Evolutionary conservation across 2,329 filamentous ascomycete species (phyloP).

Genomic region (Nigrospora sphaerica): DNA sequence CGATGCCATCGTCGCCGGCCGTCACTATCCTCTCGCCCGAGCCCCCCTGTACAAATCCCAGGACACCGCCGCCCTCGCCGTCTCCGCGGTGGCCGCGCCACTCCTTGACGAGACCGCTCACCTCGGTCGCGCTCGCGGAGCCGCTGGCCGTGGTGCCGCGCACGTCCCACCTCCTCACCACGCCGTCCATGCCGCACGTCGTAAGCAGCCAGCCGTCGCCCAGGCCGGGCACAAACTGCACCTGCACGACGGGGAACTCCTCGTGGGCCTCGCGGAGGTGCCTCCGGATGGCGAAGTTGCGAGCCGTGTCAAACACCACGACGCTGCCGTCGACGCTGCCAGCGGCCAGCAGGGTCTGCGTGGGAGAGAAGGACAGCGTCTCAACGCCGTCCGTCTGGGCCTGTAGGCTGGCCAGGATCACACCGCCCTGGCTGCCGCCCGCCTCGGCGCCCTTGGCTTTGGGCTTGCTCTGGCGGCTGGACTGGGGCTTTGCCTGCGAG

Average conservation of each 20-base stretch:
- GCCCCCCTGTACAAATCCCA: slow-evolving; percentile 83
- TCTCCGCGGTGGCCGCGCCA: slow-evolving; percentile 86
- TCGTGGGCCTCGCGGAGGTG: slow-evolving; percentile 79
- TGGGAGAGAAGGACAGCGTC: slow-evolving; percentile 28
- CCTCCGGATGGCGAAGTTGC: slow-evolving; percentile 79
- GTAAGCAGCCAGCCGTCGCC: slow-evolving; percentile 65
- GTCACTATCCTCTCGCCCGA: slow-evolving; percentile 72
- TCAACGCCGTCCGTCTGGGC: slow-evolving; percentile 51
- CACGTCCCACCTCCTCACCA: slow-evolving; percentile 81
- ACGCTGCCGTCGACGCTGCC: slow-evolving; percentile 72
- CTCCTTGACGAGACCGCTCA: slow-evolving; percentile 69
- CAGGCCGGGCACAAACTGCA: slow-evolving; percentile 67
- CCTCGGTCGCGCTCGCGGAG: slow-evolving; percentile 40
- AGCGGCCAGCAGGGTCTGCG: slow-evolving; percentile 49
- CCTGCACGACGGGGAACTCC: slow-evolving; percentile 83
- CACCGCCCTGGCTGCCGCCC: slow-evolving; percentile 35
- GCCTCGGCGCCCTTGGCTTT: slow-evolving; percentile 30
- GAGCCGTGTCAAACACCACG: slow-evolving; percentile 77
- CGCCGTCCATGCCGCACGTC: slow-evolving; percentile 86
- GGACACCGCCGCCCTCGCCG: slow-evolving; percentile 78
- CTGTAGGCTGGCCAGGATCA: slow-evolving; percentile 76
- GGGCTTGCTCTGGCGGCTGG: slow-evolving; percentile 21
- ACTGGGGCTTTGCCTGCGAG: slow-evolving; percentile 13
- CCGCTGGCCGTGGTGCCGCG: slow-evolving; percentile 32
- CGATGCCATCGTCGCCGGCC: slow-evolving; percentile 77